These are phyloP conservation scores for Clathrus columnatus DNA, from an alignment of 768 basidiomycete genomes.

Conservation along the genomic window DNA sequence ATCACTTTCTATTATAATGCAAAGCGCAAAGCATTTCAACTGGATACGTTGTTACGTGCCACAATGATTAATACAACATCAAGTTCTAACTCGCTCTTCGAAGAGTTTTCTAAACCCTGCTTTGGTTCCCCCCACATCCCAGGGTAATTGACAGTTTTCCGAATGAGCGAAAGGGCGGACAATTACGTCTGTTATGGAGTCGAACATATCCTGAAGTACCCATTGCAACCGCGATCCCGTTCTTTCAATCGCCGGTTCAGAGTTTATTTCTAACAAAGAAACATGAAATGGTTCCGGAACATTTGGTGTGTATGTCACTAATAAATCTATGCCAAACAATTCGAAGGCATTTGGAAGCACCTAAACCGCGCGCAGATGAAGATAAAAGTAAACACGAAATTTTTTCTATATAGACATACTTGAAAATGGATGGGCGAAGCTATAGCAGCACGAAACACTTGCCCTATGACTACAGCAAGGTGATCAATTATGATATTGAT, in stretches of 20 bases:
- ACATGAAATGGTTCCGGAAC: conserved; percentile 36
- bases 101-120: conserved; percentile 61
- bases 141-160: conserved; percentile 19
- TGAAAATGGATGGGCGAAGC: conserved; percentile 81
- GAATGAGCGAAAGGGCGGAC: conserved; percentile 56
- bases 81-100: conserved; percentile 37
- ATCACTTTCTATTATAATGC: too few species aligned
- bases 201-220: conserved; percentile 76
- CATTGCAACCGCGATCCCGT: conserved; percentile 77
- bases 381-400: neutral
- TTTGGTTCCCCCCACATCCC: conserved; percentile 45
- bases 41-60: neutral
- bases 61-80: neutral
- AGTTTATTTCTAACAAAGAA: conserved; percentile 83
- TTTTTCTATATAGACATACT: conserved; percentile 30
- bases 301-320: conserved; percentile 44
- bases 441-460: conserved; percentile 80
- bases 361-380: conserved; percentile 29
- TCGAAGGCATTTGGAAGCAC: conserved; percentile 89
- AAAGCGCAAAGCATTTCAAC: neutral
- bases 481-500: conserved; percentile 47
- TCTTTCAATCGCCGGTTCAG: conserved; percentile 92
- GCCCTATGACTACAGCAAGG: conserved; percentile 58
- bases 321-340: conserved; percentile 89
- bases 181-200: conserved; percentile 55